Percentiles rank a stretch among this genome's conserved stretches.
These are phyloP conservation scores for Diaporthe vaccinii DNA, from an alignment of 2,329 filamentous ascomycete genomes.

Conservation along the genomic window DNA sequence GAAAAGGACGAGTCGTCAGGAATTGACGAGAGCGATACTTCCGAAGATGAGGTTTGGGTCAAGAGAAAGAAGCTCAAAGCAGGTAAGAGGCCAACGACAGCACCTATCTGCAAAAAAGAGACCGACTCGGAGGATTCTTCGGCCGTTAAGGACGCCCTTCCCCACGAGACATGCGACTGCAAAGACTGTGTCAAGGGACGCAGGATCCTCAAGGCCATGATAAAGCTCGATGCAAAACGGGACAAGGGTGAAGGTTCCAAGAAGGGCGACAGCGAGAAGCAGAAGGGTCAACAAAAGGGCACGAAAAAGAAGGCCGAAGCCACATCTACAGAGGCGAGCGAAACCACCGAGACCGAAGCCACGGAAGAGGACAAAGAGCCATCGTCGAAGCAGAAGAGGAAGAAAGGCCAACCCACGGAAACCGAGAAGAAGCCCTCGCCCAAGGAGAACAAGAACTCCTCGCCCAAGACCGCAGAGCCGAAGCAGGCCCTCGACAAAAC, in stretches of 20 bases:
- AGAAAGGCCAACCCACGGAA: constrained; percentile 12
- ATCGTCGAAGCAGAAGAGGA: constrained; percentile 40
- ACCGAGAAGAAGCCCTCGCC: constrained; percentile 33
- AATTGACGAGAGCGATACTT: constrained; percentile 37
- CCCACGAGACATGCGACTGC: constrained; percentile 54
- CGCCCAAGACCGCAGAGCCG: constrained; percentile 38
- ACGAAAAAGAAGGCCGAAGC: constrained; percentile 37
- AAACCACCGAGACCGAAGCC: constrained; percentile 25
- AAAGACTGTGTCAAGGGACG: constrained; percentile 48
- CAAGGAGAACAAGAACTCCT: constrained; percentile 22
- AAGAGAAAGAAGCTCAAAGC: constrained; percentile 37
- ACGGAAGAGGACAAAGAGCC: constrained; percentile 42
- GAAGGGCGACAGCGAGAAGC: constrained; percentile 3
- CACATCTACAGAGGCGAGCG: constrained; percentile 34
- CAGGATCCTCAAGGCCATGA: constrained; percentile 44
- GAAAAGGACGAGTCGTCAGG: constrained; percentile 37
- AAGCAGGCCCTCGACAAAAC: constrained; percentile 37
- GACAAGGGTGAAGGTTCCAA: not conserved
- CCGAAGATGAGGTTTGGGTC: constrained; percentile 26
- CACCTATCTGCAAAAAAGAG: constrained; percentile 33
- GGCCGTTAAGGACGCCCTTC: constrained; percentile 48
- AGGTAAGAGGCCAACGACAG: constrained; percentile 39
- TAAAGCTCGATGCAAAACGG: constrained; percentile 35
- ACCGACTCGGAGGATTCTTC: constrained; percentile 35
- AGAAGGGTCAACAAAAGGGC: constrained; percentile 44